Evolutionary conservation across 2,329 filamentous ascomycete species (phyloP).

Genomic region (Colletotrichum sp.): DNA sequence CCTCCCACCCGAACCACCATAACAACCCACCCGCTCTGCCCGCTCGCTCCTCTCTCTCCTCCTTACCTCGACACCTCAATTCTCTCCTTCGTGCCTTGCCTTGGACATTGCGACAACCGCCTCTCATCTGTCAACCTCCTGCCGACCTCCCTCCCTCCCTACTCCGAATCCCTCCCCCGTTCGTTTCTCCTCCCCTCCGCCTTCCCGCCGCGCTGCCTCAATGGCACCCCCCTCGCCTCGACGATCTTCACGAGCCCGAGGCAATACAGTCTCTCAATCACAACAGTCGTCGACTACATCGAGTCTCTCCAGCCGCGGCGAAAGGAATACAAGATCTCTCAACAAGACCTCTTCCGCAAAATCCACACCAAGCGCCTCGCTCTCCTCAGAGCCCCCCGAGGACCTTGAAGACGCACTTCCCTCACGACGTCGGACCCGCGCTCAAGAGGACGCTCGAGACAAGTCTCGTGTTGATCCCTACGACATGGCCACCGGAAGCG

Average conservation of each 20-base stretch:
- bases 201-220: constrained; percentile 34
- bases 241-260: constrained; percentile 90
- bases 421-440: constrained; percentile 80
- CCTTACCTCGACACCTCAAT: constrained; percentile 25
- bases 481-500: constrained; percentile 66
- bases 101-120: constrained; percentile 29
- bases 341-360: constrained; percentile 78
- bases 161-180: constrained; percentile 28
- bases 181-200: neutral
- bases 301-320: constrained; percentile 76
- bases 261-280: constrained; percentile 74
- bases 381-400: constrained; percentile 72
- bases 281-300: constrained; percentile 81
- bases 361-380: constrained; percentile 74
- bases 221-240: constrained; percentile 74
- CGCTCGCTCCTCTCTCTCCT: constrained; percentile 26
- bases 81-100: constrained; percentile 31
- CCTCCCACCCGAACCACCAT: constrained; percentile 13
- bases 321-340: constrained; percentile 75
- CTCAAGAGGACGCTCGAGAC: constrained; percentile 66
- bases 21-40: constrained; percentile 20
- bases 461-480: constrained; percentile 47
- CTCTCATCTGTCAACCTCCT: constrained; percentile 35
- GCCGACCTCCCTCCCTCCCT: constrained; percentile 33
- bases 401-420: constrained; percentile 73